Evolutionary conservation across 2,329 filamentous ascomycete species (phyloP), one percentile per base, ranked within the genome.

Genomic region (Scedosporium apiospermum): DNA sequence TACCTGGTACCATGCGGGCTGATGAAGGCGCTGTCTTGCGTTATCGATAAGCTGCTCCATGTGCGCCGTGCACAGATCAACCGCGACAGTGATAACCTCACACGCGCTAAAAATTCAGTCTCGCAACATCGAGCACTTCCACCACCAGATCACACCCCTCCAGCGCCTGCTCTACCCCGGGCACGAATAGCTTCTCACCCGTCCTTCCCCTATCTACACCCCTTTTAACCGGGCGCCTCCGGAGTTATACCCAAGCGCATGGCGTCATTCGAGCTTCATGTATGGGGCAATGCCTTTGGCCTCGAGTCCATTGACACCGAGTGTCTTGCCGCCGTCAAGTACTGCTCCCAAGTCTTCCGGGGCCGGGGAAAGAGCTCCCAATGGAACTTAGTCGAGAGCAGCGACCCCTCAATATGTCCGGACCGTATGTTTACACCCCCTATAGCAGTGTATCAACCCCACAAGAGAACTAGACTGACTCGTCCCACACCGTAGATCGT

Each of bases 261-360:
- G 60, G 18, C 60, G 18, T 21, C 27, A 41, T 61, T 61, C 55
- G 85, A 93, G 76, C 84, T 99, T 64, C 89, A 96, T 76, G 83
- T 96, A 70, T 96, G 93, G 88, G 93, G 93, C 59, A 88, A 91
- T 62, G 93, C 90, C 49, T 96, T 96, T 73, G 87, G 87, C 49
- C 84, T 97, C 55, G 88, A 93, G 14, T 98, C 95, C 53, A 89
- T 98, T 69, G 93, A 98, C 70, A 81, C 93, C 57, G 90, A 96
- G 78, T 98, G 93, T 72, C 84, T 96, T 65, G 93, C 93, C 30
- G 82, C 88, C 53, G 86, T 96, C 67, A 86, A 90, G 61, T 93
- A 93, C 72, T 80, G 96, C 63, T 75, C 78, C 58, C 76, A 83
- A 68, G 71, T 72, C 57, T 58, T 66, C 16, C 27, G 27, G 18